Conservation (phyloP, 225 moss, liverwort and hornwort genomes). For the Marchantia paleacea region DNA sequence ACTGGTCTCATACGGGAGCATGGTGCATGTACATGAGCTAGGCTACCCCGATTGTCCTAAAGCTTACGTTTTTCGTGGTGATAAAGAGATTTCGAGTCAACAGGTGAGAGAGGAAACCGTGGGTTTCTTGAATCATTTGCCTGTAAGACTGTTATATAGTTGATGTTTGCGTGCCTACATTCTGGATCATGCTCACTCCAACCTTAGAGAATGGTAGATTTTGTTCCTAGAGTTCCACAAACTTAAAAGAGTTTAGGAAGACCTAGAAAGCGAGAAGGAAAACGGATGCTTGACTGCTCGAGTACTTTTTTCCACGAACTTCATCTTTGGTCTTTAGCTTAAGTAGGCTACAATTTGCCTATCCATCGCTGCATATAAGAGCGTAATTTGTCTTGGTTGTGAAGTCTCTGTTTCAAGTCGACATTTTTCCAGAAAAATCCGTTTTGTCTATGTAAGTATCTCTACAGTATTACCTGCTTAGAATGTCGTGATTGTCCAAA, state of each 20-base stretch:
- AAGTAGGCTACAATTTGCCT: too few relatives aligned
- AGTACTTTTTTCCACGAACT: too few relatives aligned
- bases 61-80: slow-evolving; percentile 81
- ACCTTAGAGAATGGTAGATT: background rate
- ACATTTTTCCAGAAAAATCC: too few relatives aligned
- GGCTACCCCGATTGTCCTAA: slow-evolving; percentile 80
- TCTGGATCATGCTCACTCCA: background rate
- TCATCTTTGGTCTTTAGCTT: too few relatives aligned
- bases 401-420: too few relatives aligned
- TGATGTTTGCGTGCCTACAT: background rate
- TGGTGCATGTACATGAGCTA: slow-evolving; percentile 94
- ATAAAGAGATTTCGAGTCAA: slow-evolving; percentile 75
- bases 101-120: slow-evolving; percentile 50
- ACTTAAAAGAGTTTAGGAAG: background rate
- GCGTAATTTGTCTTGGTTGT: too few relatives aligned
- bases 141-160: slow-evolving; percentile 3
- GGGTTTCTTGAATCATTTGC: background rate
- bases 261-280: background rate
- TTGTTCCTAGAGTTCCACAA: background rate
- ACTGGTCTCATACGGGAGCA: slow-evolving; percentile 73
- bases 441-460: background rate
- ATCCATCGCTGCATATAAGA: too few relatives aligned
- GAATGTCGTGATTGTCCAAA: background rate
- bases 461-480: background rate
- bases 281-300: background rate